Conservation (phyloP, 225 moss, liverwort and hornwort genomes). For the Takakia lepidozioides region DNA sequence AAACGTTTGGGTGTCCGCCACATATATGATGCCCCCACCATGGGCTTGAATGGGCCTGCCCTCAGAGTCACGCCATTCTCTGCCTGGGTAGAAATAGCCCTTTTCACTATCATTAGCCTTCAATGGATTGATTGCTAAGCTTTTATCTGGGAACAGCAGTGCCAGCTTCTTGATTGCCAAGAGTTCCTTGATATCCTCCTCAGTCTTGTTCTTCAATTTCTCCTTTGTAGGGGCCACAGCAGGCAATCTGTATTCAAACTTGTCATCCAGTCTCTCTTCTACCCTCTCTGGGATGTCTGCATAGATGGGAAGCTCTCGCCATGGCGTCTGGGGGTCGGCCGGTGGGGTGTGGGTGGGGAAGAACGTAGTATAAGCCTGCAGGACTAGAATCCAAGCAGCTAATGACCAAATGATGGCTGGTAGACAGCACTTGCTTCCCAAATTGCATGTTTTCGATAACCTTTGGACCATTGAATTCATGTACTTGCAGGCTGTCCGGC, state of each 20-base stretch:
- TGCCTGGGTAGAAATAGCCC: conserved; percentile 60
- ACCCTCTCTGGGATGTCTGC: conserved; percentile 1
- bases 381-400: conserved; percentile 50
- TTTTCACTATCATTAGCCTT: conserved; percentile 40
- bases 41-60: conserved; percentile 91
- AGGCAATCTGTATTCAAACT: conserved; percentile 8
- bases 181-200: conserved; percentile 39
- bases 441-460: conserved; percentile 31
- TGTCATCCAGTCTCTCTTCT: conserved; percentile 2
- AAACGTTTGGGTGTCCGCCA: conserved; percentile 57
- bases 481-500: too few relatives aligned
- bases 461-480: conserved; percentile 49
- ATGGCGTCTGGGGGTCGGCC: conserved; percentile 30
- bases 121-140: conserved; percentile 48
- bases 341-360: conserved; percentile 36
- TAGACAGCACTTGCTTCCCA: conserved; percentile 43
- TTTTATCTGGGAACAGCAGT: conserved; percentile 64
- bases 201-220: conserved; percentile 23
- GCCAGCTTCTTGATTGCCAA: conserved; percentile 51
- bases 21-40: conserved; percentile 83
- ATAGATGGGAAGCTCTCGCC: conserved; percentile 23
- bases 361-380: conserved; percentile 37
- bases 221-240: conserved; percentile 12
- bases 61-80: conserved; percentile 80
- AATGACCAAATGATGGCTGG: conserved; percentile 47